phyloP scores from a whole-genome alignment of 257 asterid genomes.

The Petrea volubilis region DNA sequence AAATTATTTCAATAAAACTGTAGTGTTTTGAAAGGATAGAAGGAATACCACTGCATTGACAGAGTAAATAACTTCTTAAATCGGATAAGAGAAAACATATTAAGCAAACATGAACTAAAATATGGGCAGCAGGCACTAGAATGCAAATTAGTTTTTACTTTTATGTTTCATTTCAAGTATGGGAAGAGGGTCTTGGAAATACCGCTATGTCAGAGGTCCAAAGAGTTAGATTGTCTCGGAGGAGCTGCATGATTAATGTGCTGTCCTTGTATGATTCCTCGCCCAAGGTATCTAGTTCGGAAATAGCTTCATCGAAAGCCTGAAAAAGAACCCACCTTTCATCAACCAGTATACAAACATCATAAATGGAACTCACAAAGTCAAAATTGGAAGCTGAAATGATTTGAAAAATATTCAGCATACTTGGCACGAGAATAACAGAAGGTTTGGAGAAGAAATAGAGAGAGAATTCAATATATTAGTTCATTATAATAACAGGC shows the following conservation, averaged over 20 bases:
- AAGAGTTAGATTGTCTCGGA: conserved; percentile 59
- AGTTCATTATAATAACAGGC: too few relatives aligned
- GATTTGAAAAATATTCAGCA: neutral
- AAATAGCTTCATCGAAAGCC: conserved; percentile 67
- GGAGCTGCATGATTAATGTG: conserved; percentile 74
- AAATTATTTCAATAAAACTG: too few relatives aligned
- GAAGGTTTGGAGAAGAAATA: too few relatives aligned
- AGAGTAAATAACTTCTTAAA: too few relatives aligned
- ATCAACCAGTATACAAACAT: conserved; percentile 1
- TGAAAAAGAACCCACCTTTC: conserved; percentile 15
- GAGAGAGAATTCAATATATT: neutral
- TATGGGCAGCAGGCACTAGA: neutral
- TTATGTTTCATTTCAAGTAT: neutral
- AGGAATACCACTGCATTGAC: too few relatives aligned
- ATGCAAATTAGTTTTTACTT: neutral
- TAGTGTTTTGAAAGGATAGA: too few relatives aligned
- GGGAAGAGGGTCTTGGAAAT: neutral
- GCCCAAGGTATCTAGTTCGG: conserved; percentile 65
- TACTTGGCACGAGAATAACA: neutral
- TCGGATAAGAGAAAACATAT: too few relatives aligned
- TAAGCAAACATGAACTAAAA: neutral
- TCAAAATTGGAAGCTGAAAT: neutral
- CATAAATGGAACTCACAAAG: neutral
- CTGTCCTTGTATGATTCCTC: conserved; percentile 77
- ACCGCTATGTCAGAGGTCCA: conserved; percentile 68